These are phyloP conservation scores for Camellia lanceoleosa DNA, from an alignment of 148 eudicot species.

Conservation along the genomic window DNA sequence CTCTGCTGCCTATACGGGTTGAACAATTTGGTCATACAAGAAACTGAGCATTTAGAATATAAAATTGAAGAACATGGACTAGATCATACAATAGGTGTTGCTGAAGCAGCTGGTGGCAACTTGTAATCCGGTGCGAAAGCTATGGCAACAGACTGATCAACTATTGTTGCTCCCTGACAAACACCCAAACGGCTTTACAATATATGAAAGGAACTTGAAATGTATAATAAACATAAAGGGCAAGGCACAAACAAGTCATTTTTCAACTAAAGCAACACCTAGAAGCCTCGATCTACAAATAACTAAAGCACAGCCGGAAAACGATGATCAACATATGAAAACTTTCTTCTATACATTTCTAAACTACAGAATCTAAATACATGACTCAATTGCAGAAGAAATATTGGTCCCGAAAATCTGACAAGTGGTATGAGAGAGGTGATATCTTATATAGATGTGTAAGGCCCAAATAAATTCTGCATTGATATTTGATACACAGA, in stretches of 20 bases:
- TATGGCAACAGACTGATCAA: conserved; percentile 81
- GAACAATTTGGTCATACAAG: not conserved
- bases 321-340: not conserved
- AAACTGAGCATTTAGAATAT: not conserved
- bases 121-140: conserved; percentile 72
- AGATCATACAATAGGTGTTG: conserved; percentile 43
- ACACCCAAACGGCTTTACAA: not conserved
- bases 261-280: not conserved
- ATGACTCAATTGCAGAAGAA: not conserved
- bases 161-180: conserved; percentile 85
- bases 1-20: conserved; percentile 36
- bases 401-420: not conserved
- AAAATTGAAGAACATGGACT: not conserved
- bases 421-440: not conserved
- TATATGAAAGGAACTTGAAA: not conserved
- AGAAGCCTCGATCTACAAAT: not conserved
- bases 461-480: too few relatives aligned
- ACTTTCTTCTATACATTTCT: not conserved
- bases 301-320: not conserved
- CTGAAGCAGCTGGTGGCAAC: conserved; percentile 46
- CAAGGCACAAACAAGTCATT: not conserved
- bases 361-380: not conserved
- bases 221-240: not conserved
- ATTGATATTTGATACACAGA: too few relatives aligned
- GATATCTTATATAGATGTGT: not conserved